These are phyloP conservation scores for Bocquillonia castaneifolia DNA, from an alignment of 441 rosid genomes.

Conservation along the genomic window DNA sequence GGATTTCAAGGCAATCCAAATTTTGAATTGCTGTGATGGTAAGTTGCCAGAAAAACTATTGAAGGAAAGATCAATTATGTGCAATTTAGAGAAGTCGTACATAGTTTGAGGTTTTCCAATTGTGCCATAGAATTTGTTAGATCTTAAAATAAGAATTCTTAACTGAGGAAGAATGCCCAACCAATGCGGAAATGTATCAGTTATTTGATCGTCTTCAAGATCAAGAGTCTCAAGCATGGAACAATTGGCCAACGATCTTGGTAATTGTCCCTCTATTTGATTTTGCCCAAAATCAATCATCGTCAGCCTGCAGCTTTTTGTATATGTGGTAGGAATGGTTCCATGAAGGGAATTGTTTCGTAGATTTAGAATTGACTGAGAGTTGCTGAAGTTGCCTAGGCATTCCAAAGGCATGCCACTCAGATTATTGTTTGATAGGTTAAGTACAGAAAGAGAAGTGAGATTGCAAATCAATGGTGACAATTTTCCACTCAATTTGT, in stretches of 20 bases:
- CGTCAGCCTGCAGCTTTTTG: neutral
- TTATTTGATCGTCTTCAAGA: constrained; percentile 23
- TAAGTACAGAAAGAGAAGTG: neutral
- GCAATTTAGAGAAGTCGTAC: constrained; percentile 35
- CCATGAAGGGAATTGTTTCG: constrained; percentile 11
- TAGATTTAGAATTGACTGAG: neutral
- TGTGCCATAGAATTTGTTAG: constrained; percentile 20
- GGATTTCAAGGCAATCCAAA: constrained; percentile 42
- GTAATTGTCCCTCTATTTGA: neutral
- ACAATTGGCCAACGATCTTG: constrained; percentile 29
- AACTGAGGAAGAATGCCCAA: constrained; percentile 23
- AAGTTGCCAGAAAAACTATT: constrained; percentile 53
- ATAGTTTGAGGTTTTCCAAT: neutral
- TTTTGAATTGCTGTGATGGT: constrained; percentile 40
- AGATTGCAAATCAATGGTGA: constrained; percentile 17
- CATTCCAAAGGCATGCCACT: constrained; percentile 26
- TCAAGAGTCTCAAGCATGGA: constrained; percentile 12
- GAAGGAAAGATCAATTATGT: constrained; percentile 51
- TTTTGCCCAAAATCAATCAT: constrained; percentile 13
- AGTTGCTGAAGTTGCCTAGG: constrained; percentile 2
- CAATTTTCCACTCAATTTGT: constrained; percentile 11
- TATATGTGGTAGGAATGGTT: constrained; percentile 1
- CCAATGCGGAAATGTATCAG: constrained; percentile 32
- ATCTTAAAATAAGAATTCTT: constrained; percentile 19
- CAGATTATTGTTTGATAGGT: constrained; percentile 25